Percentiles rank a stretch among this genome's conserved stretches.
Conservation (phyloP, 495 filamentous ascomycete species). For the Penicillium angulare region DNA sequence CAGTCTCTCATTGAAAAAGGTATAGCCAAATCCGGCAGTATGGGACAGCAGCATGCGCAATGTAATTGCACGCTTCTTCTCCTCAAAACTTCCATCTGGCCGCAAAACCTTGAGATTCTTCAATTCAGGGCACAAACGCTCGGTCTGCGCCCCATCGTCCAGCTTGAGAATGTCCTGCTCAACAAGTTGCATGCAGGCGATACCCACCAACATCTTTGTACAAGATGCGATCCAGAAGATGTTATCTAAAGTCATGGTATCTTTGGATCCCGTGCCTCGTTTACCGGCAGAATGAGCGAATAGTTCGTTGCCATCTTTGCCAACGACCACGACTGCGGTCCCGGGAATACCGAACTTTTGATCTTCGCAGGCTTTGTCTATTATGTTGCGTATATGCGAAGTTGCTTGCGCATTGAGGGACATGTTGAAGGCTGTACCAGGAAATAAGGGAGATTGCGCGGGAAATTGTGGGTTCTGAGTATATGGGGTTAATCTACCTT, state of each 20-base stretch:
- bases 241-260: constrained; percentile 50
- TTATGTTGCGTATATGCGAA: too few relatives aligned
- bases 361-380: constrained; percentile 40
- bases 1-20: constrained; percentile 50
- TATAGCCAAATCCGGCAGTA: constrained; percentile 38
- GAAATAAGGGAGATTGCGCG: too few relatives aligned
- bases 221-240: constrained; percentile 62
- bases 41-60: constrained; percentile 61
- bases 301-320: constrained; percentile 46
- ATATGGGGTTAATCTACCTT: too few relatives aligned
- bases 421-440: too few relatives aligned
- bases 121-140: constrained; percentile 51
- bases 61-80: constrained; percentile 56
- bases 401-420: too few relatives aligned
- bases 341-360: constrained; percentile 42
- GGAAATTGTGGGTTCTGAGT: too few relatives aligned
- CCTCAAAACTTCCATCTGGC: constrained; percentile 42
- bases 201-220: constrained; percentile 53
- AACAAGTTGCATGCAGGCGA: constrained; percentile 62
- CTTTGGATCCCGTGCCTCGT: constrained; percentile 31
- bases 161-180: constrained; percentile 53
- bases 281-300: constrained; percentile 49
- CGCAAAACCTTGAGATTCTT: constrained; percentile 46
- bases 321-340: constrained; percentile 45
- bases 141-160: constrained; percentile 49